Conservation (phyloP, 163 green algal species). For the Picocystis sp. region DNA sequence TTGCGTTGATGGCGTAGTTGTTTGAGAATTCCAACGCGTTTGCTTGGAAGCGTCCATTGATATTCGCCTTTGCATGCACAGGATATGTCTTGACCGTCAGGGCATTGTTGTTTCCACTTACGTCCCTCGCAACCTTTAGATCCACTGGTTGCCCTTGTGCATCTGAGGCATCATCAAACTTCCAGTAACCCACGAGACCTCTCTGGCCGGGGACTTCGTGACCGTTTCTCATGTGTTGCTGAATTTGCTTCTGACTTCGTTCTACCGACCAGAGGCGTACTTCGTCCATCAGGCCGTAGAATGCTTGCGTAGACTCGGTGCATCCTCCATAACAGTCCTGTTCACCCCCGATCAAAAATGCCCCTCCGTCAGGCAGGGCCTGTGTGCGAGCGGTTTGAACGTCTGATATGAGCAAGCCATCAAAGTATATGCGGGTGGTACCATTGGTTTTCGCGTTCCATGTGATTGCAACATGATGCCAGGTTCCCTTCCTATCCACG, state of each 20-base stretch:
- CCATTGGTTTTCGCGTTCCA: slow-evolving; percentile 44
- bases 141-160: slow-evolving; percentile 5
- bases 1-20: slow-evolving; percentile 54
- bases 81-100: slow-evolving; percentile 31
- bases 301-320: slow-evolving; percentile 48
- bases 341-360: slow-evolving; percentile 55
- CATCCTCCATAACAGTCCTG: slow-evolving; percentile 76
- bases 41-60: background rate
- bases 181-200: slow-evolving; percentile 58
- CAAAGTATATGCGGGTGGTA: slow-evolving; percentile 56
- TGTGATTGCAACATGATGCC: slow-evolving; percentile 70
- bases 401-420: slow-evolving; percentile 42
- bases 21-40: slow-evolving; percentile 50
- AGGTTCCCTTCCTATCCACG: slow-evolving; percentile 37
- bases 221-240: slow-evolving; percentile 39
- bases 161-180: slow-evolving; percentile 58
- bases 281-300: slow-evolving; percentile 61
- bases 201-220: background rate
- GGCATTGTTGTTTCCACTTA: slow-evolving; percentile 49
- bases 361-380: slow-evolving; percentile 37
- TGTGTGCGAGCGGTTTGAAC: slow-evolving; percentile 35
- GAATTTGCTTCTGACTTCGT: slow-evolving; percentile 53
- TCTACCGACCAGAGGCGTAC: slow-evolving; percentile 50
- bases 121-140: slow-evolving; percentile 37
- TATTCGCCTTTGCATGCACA: slow-evolving; percentile 10